A percentile compares a stretch with the other conserved stretches of the same genome.
Evolutionary conservation across 176 grass and related monocot species (phyloP).

Genomic region (Puccinellia tenuiflora): DNA sequence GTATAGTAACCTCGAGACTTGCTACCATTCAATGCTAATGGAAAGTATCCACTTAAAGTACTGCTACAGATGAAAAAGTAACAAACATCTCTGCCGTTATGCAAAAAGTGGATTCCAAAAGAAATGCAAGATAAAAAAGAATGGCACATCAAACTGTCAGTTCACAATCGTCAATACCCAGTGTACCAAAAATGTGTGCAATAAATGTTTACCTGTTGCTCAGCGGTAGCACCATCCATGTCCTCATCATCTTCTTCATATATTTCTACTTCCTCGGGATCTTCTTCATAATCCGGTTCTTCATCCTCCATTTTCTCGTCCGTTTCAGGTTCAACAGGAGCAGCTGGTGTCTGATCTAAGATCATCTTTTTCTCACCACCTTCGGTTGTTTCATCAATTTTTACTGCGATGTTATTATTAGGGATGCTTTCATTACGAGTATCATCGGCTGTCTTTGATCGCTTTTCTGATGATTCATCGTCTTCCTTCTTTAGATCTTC

Average conservation of each 20-base stretch:
- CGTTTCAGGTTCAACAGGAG: constrained; percentile 24
- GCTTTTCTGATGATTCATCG: constrained; percentile 36
- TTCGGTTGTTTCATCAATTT: constrained; percentile 13
- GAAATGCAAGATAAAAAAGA: background rate
- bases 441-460: constrained; percentile 26
- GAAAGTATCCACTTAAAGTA: background rate
- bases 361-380: constrained; percentile 3
- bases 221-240: constrained; percentile 28
- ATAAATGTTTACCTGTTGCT: constrained; percentile 25
- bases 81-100: background rate
- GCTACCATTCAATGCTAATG: background rate
- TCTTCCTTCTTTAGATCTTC: constrained; percentile 43
- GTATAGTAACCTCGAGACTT: background rate
- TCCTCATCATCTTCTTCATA: constrained; percentile 40
- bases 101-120: background rate
- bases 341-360: constrained; percentile 23
- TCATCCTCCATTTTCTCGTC: constrained; percentile 32
- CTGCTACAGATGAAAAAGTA: background rate
- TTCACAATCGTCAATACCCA: background rate
- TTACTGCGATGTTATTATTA: constrained; percentile 1
- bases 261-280: constrained; percentile 49
- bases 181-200: background rate
- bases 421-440: constrained; percentile 13
- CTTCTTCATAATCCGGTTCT: constrained; percentile 51
- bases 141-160: background rate